Conservation (phyloP, 352 stramenopile genomes). For the Globisporangium middletonii region DNA sequence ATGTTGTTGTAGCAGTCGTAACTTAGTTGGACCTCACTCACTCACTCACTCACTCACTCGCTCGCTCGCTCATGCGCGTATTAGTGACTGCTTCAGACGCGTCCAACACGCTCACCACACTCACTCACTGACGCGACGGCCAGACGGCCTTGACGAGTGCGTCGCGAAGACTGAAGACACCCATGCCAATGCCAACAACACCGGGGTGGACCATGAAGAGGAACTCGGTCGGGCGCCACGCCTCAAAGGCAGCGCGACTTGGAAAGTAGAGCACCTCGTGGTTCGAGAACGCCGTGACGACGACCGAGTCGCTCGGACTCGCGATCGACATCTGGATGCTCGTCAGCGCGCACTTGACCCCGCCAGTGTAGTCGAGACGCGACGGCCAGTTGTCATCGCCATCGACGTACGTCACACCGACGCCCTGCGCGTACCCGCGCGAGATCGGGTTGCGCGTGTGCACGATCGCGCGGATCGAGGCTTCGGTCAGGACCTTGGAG, state of each 20-base stretch:
- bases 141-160: not conserved
- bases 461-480: constrained; percentile 38
- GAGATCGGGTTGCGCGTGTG: constrained; percentile 27
- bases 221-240: constrained; percentile 19
- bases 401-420: constrained; percentile 26
- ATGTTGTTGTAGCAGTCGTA: too few relatives aligned
- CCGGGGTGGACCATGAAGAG: not conserved
- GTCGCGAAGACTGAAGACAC: not conserved
- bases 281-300: constrained; percentile 39
- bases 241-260: constrained; percentile 21
- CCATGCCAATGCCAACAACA: not conserved
- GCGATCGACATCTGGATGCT: constrained; percentile 42
- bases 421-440: constrained; percentile 32
- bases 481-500: constrained; percentile 33
- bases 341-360: constrained; percentile 36
- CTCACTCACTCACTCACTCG: too few relatives aligned
- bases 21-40: not conserved
- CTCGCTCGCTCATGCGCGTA: too few relatives aligned
- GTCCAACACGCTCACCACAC: too few relatives aligned
- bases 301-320: constrained; percentile 17
- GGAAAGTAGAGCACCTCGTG: constrained; percentile 28
- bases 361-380: constrained; percentile 36
- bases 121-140: not conserved
- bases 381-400: constrained; percentile 22
- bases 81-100: too few relatives aligned